A percentile compares a stretch with the other conserved stretches of the same genome.
Conservation (phyloP, 2,329 filamentous ascomycete genomes). For the Epicoccum sorghinum region DNA sequence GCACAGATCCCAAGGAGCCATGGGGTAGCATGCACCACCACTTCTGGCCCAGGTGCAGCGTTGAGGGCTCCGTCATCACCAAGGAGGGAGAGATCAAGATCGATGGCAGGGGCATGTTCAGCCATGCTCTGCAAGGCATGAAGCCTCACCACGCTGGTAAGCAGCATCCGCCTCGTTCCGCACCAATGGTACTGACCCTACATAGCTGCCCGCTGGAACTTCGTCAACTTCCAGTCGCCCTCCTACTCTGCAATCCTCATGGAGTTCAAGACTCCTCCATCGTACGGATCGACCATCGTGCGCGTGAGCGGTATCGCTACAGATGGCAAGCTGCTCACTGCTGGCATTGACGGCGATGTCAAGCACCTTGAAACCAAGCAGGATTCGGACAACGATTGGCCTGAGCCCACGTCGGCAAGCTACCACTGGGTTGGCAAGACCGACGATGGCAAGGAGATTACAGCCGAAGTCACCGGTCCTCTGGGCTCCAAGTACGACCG, state of each 20-base stretch:
- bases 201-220: conserved; percentile 84
- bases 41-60: conserved; percentile 89
- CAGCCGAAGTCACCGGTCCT: conserved; percentile 70
- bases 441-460: conserved; percentile 75
- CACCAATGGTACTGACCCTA: conserved; percentile 16
- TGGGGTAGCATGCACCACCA: conserved; percentile 93
- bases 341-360: conserved; percentile 68
- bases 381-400: conserved; percentile 85
- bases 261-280: conserved; percentile 93
- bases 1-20: conserved; percentile 81
- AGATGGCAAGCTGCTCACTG: conserved; percentile 79
- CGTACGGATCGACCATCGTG: conserved; percentile 85
- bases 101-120: conserved; percentile 78
- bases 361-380: conserved; percentile 72
- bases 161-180: conserved; percentile 19
- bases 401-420: conserved; percentile 76
- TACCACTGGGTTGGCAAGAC: conserved; percentile 80
- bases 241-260: conserved; percentile 89
- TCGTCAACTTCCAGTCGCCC: conserved; percentile 86
- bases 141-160: conserved; percentile 93
- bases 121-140: conserved; percentile 93
- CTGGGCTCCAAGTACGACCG: conserved; percentile 76
- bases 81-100: conserved; percentile 81
- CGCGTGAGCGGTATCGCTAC: conserved; percentile 82
- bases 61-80: conserved; percentile 84